Percentiles rank a stretch among this genome's conserved stretches.
Conservation (phyloP, 1,139 yeast species). For the Debaryomyces coudertii region DNA sequence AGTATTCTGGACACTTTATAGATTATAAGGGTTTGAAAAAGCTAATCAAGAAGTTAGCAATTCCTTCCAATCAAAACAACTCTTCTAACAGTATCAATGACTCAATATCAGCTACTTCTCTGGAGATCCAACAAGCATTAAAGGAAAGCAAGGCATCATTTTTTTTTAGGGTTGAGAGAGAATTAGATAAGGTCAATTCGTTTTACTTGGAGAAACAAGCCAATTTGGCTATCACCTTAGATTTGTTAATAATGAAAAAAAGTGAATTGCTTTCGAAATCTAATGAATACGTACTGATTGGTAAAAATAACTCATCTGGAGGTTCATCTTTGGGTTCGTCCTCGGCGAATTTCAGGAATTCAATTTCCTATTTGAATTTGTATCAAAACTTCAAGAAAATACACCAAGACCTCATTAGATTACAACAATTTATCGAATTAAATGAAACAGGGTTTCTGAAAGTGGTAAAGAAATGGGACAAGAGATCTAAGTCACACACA, state of each 20-base stretch:
- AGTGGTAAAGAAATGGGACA: constrained; percentile 97
- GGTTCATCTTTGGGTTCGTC: constrained; percentile 28
- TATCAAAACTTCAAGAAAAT: constrained; percentile 90
- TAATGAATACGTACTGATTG: constrained; percentile 23
- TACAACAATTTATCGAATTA: constrained; percentile 90
- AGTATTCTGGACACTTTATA: constrained; percentile 89
- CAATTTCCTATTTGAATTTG: constrained; percentile 52
- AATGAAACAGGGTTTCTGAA: constrained; percentile 95
- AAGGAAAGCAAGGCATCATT: constrained; percentile 93
- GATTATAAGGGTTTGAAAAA: constrained; percentile 92
- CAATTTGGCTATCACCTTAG: constrained; percentile 75
- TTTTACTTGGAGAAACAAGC: constrained; percentile 91
- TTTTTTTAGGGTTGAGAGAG: constrained; percentile 90
- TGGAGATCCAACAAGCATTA: constrained; percentile 57
- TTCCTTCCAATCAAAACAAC: constrained; percentile 25
- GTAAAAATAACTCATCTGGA: constrained; percentile 24
- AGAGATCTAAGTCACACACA: constrained; percentile 90
- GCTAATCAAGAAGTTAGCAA: constrained; percentile 69
- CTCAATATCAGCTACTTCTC: constrained; percentile 24
- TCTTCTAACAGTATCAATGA: constrained; percentile 16
- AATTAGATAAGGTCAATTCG: constrained; percentile 88
- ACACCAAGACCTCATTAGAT: constrained; percentile 81
- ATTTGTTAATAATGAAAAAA: constrained; percentile 74
- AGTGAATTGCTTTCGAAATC: constrained; percentile 53
- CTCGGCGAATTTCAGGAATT: constrained; percentile 36